A percentile compares a stretch with the other conserved stretches of the same genome.
Evolutionary conservation across 1,139 yeast species (phyloP).

Genomic region (Kodamaea sp.): DNA sequence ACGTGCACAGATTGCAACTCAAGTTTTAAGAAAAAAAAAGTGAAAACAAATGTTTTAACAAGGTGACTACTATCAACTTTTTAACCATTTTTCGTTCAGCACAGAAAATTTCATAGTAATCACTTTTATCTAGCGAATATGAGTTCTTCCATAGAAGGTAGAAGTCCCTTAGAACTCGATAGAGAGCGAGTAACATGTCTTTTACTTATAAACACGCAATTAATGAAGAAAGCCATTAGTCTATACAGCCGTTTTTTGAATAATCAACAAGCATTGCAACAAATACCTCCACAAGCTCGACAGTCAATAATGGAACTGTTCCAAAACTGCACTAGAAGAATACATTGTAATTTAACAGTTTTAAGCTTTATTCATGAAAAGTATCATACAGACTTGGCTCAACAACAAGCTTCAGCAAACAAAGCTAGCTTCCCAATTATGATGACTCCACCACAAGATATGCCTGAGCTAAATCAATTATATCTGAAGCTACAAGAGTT

Average conservation of each 20-base stretch:
- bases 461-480: constrained; percentile 49
- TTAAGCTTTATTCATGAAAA: constrained; percentile 51
- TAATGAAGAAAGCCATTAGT: constrained; percentile 46
- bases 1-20: no score
- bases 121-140: neutral
- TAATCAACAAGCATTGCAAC: constrained; percentile 35
- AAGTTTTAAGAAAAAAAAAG: no score
- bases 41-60: no score
- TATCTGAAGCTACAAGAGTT: constrained; percentile 48
- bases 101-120: no score
- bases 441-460: constrained; percentile 52
- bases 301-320: constrained; percentile 43
- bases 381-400: constrained; percentile 37
- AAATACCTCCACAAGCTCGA: constrained; percentile 35
- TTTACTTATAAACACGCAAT: constrained; percentile 49
- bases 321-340: constrained; percentile 49
- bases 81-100: no score
- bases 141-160: constrained; percentile 7
- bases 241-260: constrained; percentile 35
- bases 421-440: constrained; percentile 48
- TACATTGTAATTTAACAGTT: constrained; percentile 53
- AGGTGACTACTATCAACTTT: no score
- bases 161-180: constrained; percentile 24
- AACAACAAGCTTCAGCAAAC: constrained; percentile 25
- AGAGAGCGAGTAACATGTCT: constrained; percentile 49